These are phyloP conservation scores for Nepenthes gracilis DNA, from an alignment of 148 eudicot species.

Conservation along the genomic window DNA sequence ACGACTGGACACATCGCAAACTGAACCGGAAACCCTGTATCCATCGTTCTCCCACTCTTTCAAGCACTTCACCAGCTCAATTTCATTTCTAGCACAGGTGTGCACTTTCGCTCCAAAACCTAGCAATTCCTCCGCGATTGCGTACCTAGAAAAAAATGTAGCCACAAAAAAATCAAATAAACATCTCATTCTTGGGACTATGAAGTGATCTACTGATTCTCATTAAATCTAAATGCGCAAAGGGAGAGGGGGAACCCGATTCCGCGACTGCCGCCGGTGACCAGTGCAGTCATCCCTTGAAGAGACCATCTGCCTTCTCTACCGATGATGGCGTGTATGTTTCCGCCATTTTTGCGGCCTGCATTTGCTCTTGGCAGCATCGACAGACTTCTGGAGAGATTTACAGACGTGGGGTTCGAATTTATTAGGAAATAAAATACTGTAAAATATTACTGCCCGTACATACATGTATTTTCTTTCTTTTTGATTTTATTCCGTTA, in stretches of 20 bases:
- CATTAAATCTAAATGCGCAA: neutral
- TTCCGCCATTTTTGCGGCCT: neutral
- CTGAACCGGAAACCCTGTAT: constrained; percentile 43
- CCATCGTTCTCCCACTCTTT: constrained; percentile 40
- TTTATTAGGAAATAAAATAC: no score
- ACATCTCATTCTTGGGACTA: neutral
- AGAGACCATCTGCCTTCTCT: constrained; percentile 33
- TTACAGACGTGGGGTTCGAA: no score
- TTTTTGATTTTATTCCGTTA: no score
- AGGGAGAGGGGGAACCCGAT: constrained; percentile 33
- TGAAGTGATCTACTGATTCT: neutral
- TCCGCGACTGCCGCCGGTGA: constrained; percentile 72
- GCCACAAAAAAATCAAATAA: neutral
- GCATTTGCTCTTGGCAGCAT: neutral
- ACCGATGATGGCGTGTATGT: neutral
- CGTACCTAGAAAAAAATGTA: constrained; percentile 27
- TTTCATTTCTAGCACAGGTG: constrained; percentile 51
- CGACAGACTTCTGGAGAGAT: neutral
- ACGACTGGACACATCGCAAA: constrained; percentile 46
- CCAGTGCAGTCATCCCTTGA: constrained; percentile 48
- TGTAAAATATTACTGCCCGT: no score
- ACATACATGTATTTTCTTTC: no score
- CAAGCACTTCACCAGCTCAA: constrained; percentile 37
- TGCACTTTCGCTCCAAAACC: constrained; percentile 61
- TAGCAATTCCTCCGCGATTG: constrained; percentile 57